Conservation (phyloP, 2,329 filamentous ascomycete genomes). For the Eutypa lata region DNA sequence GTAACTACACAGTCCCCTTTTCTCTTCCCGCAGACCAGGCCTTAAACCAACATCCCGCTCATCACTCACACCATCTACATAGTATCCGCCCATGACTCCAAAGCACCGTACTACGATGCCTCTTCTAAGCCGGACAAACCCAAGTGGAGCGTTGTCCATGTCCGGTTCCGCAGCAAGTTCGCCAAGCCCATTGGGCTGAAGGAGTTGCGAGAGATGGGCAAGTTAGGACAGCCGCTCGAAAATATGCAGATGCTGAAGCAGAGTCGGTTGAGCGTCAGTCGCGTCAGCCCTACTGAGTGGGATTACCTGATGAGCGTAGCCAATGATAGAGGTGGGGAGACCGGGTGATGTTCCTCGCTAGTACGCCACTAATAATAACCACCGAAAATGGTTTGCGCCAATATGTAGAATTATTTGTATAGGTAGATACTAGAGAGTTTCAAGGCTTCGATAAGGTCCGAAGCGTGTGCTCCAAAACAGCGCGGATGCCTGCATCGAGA, state of each 20-base stretch:
- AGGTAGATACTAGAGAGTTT: slow-evolving; percentile 7
- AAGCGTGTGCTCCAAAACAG: slow-evolving; percentile 52
- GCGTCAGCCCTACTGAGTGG: slow-evolving; percentile 64
- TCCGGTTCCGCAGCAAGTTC: slow-evolving; percentile 84
- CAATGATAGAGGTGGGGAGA: slow-evolving; percentile 30
- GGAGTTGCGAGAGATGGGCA: slow-evolving; percentile 65
- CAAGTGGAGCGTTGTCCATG: slow-evolving; percentile 87
- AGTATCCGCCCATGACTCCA: slow-evolving; percentile 69
- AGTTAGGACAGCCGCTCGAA: slow-evolving; percentile 55
- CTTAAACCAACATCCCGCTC: neutral
- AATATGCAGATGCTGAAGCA: slow-evolving; percentile 83
- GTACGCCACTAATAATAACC: neutral
- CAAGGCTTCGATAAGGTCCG: slow-evolving; percentile 22
- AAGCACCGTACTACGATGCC: slow-evolving; percentile 79
- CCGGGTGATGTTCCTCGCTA: slow-evolving; percentile 5
- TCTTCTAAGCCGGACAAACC: slow-evolving; percentile 67
- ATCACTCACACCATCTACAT: slow-evolving; percentile 18
- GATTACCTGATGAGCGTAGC: slow-evolving; percentile 55
- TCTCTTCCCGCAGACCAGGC: neutral
- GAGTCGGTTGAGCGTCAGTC: slow-evolving; percentile 76
- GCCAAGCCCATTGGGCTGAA: slow-evolving; percentile 65
- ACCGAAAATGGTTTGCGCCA: neutral
- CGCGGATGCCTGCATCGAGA: slow-evolving; percentile 54
- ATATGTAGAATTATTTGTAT: neutral
- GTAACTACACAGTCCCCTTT: slow-evolving; percentile 22